phyloP scores from a whole-genome alignment of 2,329 filamentous ascomycete genomes.

The Gremmenia infestans region DNA sequence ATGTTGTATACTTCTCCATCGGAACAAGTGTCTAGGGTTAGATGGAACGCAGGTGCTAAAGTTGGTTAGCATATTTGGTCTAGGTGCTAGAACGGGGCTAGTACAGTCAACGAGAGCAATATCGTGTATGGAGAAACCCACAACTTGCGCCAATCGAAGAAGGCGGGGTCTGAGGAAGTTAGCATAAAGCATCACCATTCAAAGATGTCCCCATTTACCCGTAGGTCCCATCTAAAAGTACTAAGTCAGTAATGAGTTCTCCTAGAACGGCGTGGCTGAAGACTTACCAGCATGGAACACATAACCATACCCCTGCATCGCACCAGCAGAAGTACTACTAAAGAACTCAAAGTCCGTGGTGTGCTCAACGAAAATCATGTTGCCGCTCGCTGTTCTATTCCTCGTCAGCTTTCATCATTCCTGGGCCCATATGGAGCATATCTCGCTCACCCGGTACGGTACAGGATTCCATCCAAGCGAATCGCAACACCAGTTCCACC shows the following conservation, averaged over 20 bases:
- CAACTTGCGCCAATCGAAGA: conserved; percentile 18
- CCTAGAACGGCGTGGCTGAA: neutral
- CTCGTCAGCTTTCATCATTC: neutral
- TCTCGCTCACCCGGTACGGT: conserved; percentile 38
- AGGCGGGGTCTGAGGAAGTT: conserved; percentile 26
- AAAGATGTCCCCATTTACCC: neutral
- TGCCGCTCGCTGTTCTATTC: conserved; percentile 36
- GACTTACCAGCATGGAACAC: conserved; percentile 36
- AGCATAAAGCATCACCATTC: neutral
- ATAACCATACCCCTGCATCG: conserved; percentile 49
- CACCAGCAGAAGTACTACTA: conserved; percentile 45
- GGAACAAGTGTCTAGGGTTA: conserved; percentile 44
- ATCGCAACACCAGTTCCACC: conserved; percentile 44
- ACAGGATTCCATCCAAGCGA: conserved; percentile 48
- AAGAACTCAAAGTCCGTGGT: conserved; percentile 49
- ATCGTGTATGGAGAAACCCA: conserved; percentile 22
- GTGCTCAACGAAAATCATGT: conserved; percentile 49
- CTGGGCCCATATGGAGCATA: neutral
- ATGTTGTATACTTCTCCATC: conserved; percentile 52
- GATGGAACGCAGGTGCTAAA: conserved; percentile 34
- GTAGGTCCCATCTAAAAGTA: conserved; percentile 4
- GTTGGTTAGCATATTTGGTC: neutral
- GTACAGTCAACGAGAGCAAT: conserved; percentile 22
- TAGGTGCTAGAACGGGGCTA: no score
- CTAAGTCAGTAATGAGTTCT: conserved; percentile 14